Evolutionary conservation across 1,139 yeast genomes (phyloP), one percentile per base, ranked within the genome.

Genomic region (Candida sanyaensis): DNA sequence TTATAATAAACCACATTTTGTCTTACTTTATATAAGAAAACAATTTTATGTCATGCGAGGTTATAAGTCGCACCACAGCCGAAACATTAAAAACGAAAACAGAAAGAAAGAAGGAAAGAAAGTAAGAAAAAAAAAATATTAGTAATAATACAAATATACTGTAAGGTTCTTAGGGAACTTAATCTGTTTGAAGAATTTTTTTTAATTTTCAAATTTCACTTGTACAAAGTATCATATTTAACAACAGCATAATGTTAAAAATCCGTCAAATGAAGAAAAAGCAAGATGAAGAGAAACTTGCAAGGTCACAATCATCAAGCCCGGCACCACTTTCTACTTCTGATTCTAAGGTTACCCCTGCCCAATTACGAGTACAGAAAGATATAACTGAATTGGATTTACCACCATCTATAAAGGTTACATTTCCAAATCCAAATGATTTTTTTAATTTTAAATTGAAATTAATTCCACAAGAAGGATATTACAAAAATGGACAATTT

Each of bases 401-500:
- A 44, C 95, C 96, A 10, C 64, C 77, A 26, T 82, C 85, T 8
- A 85, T 88, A 61, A 65, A 73, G 52, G 67, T 88, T 11, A 68
- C 65, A 12, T 81, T 85, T 52, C 80, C 87, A 2, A 72, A 83
- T 52, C 75, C 84, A 5, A 71, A 74, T 26, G 81, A 83, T 60
- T 68, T 83, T 46, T 81, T 86, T 79, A 73, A 79, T 51, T 84
- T 92, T 56, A 71, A 75, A 42, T 75, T 93, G 17, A 60, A 62
- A 10, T 78, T 92, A 21, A 65, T 60, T 31, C 98, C 99, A 1
- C 87, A 82, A 54, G 91, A 86, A 59, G 98, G 98, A 11, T 81
- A 78, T 63, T 93, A 92, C 64, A 67, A 69, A 45, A 77, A 78
- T 21, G 98, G 98, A 0, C 63, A 60, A 21, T 91, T 92, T 68